A percentile compares a stretch with the other conserved stretches of the same genome.
Evolutionary conservation across 495 filamentous ascomycete genomes (phyloP).

Genomic region (Aspergillus bertholletiae): DNA sequence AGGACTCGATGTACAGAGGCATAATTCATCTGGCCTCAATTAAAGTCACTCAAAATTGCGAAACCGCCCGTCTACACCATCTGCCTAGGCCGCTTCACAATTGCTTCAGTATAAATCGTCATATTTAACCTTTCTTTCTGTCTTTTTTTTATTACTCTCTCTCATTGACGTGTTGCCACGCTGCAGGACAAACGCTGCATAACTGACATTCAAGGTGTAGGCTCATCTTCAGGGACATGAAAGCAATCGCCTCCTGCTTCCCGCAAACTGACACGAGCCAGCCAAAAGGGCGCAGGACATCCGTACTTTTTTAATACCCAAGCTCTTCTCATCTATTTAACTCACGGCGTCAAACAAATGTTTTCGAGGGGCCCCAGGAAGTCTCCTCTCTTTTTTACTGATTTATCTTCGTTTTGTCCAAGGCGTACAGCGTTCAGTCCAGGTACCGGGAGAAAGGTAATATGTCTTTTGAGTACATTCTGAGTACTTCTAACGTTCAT

Average conservation of each 20-base stretch:
- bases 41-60: neutral
- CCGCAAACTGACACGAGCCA: neutral
- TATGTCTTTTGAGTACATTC: neutral
- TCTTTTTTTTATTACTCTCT: neutral
- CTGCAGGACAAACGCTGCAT: neutral
- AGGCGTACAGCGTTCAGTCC: neutral
- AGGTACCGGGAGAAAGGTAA: neutral
- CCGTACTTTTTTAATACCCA: neutral
- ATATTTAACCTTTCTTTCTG: neutral
- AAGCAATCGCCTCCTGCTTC: neutral
- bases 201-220: slow-evolving; percentile 6
- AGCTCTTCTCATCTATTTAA: neutral
- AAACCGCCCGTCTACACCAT: neutral
- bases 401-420: neutral
- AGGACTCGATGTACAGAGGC: slow-evolving; percentile 43
- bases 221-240: slow-evolving; percentile 5
- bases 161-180: neutral
- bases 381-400: neutral
- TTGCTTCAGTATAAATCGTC: neutral
- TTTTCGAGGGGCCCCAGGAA: neutral
- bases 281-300: neutral
- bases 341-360: neutral
- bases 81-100: neutral
- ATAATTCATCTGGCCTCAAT: slow-evolving; percentile 8
- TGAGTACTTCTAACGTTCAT: neutral